Evolutionary conservation across 2,329 filamentous ascomycete genomes (phyloP).

Genomic region (Penicillium psychrosexuale): DNA sequence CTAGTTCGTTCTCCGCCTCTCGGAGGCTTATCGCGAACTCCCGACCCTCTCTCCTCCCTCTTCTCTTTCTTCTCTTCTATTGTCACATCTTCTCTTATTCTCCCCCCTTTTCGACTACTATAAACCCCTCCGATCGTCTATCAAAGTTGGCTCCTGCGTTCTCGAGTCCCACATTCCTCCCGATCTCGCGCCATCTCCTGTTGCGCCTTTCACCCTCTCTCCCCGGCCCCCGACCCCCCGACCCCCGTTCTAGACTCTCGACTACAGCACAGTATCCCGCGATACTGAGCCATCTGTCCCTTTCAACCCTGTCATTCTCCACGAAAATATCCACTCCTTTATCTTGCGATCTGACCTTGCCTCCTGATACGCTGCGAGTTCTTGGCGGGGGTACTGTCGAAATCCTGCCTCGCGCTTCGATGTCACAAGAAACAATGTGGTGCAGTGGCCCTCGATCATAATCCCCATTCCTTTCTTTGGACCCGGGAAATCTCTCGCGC

Average conservation of each 20-base stretch:
- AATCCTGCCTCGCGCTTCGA: constrained; percentile 11
- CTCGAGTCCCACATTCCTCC: constrained; percentile 18
- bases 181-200: constrained; percentile 2
- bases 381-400: constrained; percentile 5
- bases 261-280: constrained; percentile 7
- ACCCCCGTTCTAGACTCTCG: constrained; percentile 1
- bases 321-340: constrained; percentile 15
- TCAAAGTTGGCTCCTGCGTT: constrained; percentile 27
- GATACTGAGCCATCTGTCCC: background rate
- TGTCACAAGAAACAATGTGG: constrained; percentile 25
- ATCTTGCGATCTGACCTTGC: constrained; percentile 1
- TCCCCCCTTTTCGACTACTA: constrained; percentile 48
- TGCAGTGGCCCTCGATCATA: constrained; percentile 18
- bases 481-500: constrained; percentile 11
- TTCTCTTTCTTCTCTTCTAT: constrained; percentile 34
- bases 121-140: constrained; percentile 62
- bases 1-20: constrained; percentile 21
- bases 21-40: constrained; percentile 27
- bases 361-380: background rate
- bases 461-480: constrained; percentile 16
- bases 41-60: constrained; percentile 4
- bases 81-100: constrained; percentile 6
- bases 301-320: background rate
- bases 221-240: background rate
- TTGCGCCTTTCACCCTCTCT: background rate